Base-by-base conservation (phyloP, 2,329 filamentous ascomycete species). In the Fonsecaea multimorphosa region DNA sequence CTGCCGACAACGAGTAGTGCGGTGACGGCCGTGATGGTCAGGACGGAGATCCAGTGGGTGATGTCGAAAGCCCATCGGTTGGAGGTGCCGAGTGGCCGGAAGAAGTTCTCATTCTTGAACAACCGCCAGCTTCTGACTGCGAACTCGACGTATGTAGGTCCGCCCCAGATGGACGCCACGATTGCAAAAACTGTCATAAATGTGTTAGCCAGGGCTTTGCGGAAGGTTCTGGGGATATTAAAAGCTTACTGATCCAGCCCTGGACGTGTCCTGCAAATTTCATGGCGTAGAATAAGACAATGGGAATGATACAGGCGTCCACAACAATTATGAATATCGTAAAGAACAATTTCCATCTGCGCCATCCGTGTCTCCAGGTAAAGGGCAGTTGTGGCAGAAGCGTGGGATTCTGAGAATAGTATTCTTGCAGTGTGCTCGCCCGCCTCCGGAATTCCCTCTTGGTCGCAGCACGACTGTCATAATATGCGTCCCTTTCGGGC, bases 381-480 rank as follows among this genome's bases (percentile, higher is more conserved):
- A 73, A 73, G n/a, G 71, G 71, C 8, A 73, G 49, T 61, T 73
- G 71, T 22, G 71, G 71, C n/a, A 73, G 57, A 3, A 73, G 56
- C n/a, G 65, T 62, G 1, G 71, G 70, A 53, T 73, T 58, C 19
- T 73, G 58, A 14, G 58, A 14, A 58, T 73, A 73, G 58, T 73
- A 73, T 58, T 72, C 69, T 61, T 72, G 67, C 34, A 73, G 53
- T 1, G 71, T 73, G 38, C 67, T 72, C 53, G 67, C 71, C 61
- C 71, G 62, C 52, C 71, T 69, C 31, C 69, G 64, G 60, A 71
- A 73, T 56, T 73, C 71, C 61, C 64, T 46, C 57, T 73, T 73
- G 14, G 71, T 73, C 16, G 71, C 71, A n/a, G 71, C 71, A 38
- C 71, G 69, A 63, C 71, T 73, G 58, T 73, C 71, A 60, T 72